These are phyloP conservation scores for Linum trigynum DNA, from an alignment of 345 rosid genomes.

Conservation along the genomic window DNA sequence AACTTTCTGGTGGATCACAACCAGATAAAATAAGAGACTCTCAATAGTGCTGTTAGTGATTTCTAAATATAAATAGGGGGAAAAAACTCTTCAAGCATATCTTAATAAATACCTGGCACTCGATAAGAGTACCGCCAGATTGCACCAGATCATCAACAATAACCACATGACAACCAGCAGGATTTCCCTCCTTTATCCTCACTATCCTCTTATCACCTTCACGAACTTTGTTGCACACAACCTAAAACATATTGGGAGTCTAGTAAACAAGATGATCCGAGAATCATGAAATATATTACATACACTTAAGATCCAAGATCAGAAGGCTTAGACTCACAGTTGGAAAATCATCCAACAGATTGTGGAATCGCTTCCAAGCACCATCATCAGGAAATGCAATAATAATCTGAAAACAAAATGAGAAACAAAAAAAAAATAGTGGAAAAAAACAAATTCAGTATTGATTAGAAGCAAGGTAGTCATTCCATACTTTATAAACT, in stretches of 20 bases:
- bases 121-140: slow-evolving; percentile 95
- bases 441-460: background rate
- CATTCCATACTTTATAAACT: background rate
- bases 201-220: slow-evolving; percentile 93
- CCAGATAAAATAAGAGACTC: too few species aligned
- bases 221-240: slow-evolving; percentile 90
- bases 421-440: background rate
- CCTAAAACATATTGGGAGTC: slow-evolving; percentile 30
- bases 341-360: slow-evolving; percentile 73
- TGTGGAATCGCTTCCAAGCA: slow-evolving; percentile 99
- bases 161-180: slow-evolving; percentile 79
- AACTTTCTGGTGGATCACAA: slow-evolving; percentile 55
- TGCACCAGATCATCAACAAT: slow-evolving; percentile 95
- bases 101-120: slow-evolving; percentile 66
- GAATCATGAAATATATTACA: background rate
- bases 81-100: background rate
- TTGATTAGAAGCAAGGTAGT: background rate
- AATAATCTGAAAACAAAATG: slow-evolving; percentile 34
- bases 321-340: slow-evolving; percentile 36
- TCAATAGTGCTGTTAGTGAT: background rate
- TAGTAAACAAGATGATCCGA: slow-evolving; percentile 14
- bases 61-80: background rate
- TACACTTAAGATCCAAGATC: slow-evolving; percentile 3
- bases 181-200: slow-evolving; percentile 87
- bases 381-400: slow-evolving; percentile 99